These are phyloP conservation scores for Sarocladiaceae sp. DNA, from an alignment of 2,329 filamentous ascomycete genomes.

Conservation along the genomic window DNA sequence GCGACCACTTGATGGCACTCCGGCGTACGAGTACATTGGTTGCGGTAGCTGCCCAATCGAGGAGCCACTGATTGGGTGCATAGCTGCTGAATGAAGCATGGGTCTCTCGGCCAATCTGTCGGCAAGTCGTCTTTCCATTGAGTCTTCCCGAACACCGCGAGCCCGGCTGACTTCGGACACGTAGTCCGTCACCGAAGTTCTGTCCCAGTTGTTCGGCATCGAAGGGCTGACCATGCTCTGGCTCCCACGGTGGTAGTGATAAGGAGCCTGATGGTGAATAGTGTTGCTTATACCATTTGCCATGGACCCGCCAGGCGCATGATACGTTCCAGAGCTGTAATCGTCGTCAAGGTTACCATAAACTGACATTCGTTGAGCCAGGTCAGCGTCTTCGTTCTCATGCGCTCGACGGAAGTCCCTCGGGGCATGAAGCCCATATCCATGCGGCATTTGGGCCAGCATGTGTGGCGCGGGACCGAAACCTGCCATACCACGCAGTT, in stretches of 20 bases:
- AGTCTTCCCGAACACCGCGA: conserved; percentile 35
- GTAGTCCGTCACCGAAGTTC: conserved; percentile 34
- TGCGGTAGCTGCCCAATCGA: background rate
- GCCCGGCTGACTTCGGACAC: conserved; percentile 38
- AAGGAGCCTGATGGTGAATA: conserved; percentile 47
- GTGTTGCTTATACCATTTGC: conserved; percentile 44
- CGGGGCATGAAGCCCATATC: conserved; percentile 40
- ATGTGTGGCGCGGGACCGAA: conserved; percentile 17
- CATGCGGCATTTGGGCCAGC: conserved; percentile 19
- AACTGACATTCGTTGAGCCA: conserved; percentile 29
- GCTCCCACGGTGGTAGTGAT: conserved; percentile 16
- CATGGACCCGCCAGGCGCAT: conserved; percentile 27
- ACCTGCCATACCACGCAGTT: conserved; percentile 16
- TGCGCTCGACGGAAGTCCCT: conserved; percentile 41
- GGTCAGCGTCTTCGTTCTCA: conserved; percentile 40
- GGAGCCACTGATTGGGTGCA: background rate
- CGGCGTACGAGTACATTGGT: background rate
- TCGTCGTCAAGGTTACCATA: conserved; percentile 29
- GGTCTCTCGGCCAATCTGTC: conserved; percentile 42
- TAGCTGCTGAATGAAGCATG: background rate
- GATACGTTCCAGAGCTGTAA: conserved; percentile 7
- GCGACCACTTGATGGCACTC: background rate
- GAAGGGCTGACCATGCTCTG: conserved; percentile 13
- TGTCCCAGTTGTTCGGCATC: conserved; percentile 20
- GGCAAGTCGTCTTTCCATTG: conserved; percentile 46